Conservation (phyloP, 805 yeast genomes). For the Candida namnaoensis region DNA sequence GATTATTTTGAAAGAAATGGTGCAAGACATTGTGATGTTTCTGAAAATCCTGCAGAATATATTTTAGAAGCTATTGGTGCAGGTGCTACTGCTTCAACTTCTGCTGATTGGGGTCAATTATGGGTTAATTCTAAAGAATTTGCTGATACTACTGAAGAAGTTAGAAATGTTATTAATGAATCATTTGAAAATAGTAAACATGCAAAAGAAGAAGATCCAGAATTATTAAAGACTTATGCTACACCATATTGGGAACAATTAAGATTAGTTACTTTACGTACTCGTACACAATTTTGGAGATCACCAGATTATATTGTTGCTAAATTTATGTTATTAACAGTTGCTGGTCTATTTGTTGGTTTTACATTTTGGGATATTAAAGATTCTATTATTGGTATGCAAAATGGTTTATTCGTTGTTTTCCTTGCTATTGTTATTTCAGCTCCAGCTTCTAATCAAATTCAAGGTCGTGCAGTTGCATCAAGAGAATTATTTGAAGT, state of each 20-base stretch:
- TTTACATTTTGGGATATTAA: constrained; percentile 62
- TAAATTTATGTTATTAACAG: constrained; percentile 41
- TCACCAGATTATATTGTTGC: constrained; percentile 55
- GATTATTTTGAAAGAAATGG: constrained; percentile 46
- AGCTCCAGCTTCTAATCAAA: constrained; percentile 55
- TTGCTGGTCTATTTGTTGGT: constrained; percentile 63
- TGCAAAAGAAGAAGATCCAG: constrained; percentile 4
- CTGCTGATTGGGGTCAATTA: constrained; percentile 50
- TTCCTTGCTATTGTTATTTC: constrained; percentile 53
- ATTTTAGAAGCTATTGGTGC: constrained; percentile 69
- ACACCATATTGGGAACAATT: constrained; percentile 40
- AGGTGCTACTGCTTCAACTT: constrained; percentile 56
- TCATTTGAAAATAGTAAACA: neutral
- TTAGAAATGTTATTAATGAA: constrained; percentile 18
- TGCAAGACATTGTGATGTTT: constrained; percentile 44
- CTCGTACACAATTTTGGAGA: constrained; percentile 43
- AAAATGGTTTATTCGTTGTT: constrained; percentile 51
- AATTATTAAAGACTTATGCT: constrained; percentile 16
- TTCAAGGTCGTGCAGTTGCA: constrained; percentile 49
- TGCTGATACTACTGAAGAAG: constrained; percentile 19
- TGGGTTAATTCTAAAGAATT: constrained; percentile 43
- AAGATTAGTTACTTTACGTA: constrained; percentile 30
- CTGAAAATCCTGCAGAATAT: constrained; percentile 72
- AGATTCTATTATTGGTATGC: constrained; percentile 44
- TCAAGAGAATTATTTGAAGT: constrained; percentile 62